Evolutionary conservation across 345 rosid genomes (phyloP).

Genomic region (Anastatica hierochuntica): DNA sequence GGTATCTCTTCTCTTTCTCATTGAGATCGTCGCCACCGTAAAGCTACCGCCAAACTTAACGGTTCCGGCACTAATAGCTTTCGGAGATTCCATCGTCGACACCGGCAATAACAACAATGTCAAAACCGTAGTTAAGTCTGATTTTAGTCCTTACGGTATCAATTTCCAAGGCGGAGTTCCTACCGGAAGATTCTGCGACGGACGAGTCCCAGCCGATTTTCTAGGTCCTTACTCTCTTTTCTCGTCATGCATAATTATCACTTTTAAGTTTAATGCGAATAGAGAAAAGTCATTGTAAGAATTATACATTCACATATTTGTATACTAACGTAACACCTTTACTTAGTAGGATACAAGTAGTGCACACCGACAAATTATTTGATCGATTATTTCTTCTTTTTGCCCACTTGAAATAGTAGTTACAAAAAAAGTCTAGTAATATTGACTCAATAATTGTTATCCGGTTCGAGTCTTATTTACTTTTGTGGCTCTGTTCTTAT

Average conservation of each 20-base stretch:
- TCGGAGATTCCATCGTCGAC: conserved; percentile 52
- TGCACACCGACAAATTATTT: not conserved
- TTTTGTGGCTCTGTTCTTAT: not conserved
- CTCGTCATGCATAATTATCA: not conserved
- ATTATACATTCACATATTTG: not conserved
- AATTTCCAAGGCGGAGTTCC: conserved; percentile 39
- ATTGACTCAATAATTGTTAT: not conserved
- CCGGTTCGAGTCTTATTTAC: no score
- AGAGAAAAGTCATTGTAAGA: not conserved
- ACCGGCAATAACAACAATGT: conserved; percentile 48
- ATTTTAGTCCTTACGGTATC: conserved; percentile 47
- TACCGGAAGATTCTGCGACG: conserved; percentile 51
- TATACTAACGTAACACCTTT: not conserved
- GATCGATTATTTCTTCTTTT: not conserved
- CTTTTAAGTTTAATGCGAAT: not conserved
- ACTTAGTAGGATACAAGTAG: not conserved
- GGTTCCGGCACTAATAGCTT: conserved; percentile 34
- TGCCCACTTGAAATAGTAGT: not conserved
- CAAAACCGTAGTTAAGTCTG: conserved; percentile 28
- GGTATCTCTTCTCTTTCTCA: conserved; percentile 11
- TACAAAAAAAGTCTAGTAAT: not conserved
- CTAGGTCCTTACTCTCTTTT: conserved; percentile 24
- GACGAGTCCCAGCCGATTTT: conserved; percentile 41
- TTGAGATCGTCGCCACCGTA: not conserved
- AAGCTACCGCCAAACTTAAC: conserved; percentile 21